Percentiles rank a stretch among this genome's conserved stretches.
Conservation (phyloP, 306 rosid genomes). For the Coriaria nepalensis region DNA sequence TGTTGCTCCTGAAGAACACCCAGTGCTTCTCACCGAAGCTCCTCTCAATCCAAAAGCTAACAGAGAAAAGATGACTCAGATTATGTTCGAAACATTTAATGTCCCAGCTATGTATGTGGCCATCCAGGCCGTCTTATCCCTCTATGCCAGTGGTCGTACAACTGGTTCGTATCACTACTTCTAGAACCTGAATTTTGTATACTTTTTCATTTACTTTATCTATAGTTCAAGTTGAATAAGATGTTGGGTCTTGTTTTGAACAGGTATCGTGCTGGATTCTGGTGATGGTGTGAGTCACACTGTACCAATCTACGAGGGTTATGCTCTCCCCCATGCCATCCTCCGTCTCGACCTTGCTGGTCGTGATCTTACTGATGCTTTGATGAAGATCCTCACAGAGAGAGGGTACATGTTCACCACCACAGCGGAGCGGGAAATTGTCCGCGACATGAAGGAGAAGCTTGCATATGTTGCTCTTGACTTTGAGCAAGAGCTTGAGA, state of each 20-base stretch:
- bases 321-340: slow-evolving; percentile 92
- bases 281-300: slow-evolving; percentile 99
- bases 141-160: slow-evolving; percentile 97
- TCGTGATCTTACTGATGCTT: slow-evolving; percentile 82
- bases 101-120: slow-evolving; percentile 99
- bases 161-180: slow-evolving; percentile 44
- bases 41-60: slow-evolving; percentile 97
- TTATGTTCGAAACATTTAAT: slow-evolving; percentile 95
- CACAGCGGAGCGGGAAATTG: slow-evolving; percentile 98
- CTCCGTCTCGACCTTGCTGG: slow-evolving; percentile 98
- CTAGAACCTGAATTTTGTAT: background rate
- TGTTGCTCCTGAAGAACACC: slow-evolving; percentile 98
- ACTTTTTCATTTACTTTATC: background rate
- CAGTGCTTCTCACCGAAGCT: slow-evolving; percentile 94
- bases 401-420: slow-evolving; percentile 99
- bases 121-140: slow-evolving; percentile 90
- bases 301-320: slow-evolving; percentile 94
- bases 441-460: slow-evolving; percentile 97
- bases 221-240: slow-evolving; percentile 6
- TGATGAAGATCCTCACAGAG: slow-evolving; percentile 96
- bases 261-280: slow-evolving; percentile 88
- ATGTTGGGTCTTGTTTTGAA: slow-evolving; percentile 3
- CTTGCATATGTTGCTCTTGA: slow-evolving; percentile 93
- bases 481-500: slow-evolving; percentile 91
- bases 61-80: slow-evolving; percentile 97